Percentiles rank a stretch among this genome's conserved stretches.
phyloP scores from a whole-genome alignment of 495 filamentous ascomycete species.

The Penicillium mononematosum region DNA sequence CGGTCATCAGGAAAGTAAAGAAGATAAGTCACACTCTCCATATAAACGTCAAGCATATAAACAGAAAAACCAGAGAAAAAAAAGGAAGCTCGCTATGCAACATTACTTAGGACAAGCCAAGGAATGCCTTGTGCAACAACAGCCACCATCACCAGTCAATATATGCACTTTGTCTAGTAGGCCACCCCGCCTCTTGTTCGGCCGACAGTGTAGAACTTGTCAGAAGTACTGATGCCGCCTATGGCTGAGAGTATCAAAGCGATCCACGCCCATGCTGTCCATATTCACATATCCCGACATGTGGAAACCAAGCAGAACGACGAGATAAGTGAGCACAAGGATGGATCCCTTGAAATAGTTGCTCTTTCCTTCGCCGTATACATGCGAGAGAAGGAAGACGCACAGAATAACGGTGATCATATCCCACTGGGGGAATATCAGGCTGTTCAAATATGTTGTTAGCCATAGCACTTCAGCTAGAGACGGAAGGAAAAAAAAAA shows the following conservation, averaged over 20 bases:
- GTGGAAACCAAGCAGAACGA: conserved; percentile 90
- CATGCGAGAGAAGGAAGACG: conserved; percentile 94
- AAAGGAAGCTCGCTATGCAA: conserved; percentile 15
- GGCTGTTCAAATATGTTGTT: conserved; percentile 39
- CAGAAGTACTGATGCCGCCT: conserved; percentile 23
- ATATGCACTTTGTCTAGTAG: conserved; percentile 21
- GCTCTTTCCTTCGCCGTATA: conserved; percentile 95
- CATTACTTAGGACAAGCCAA: neutral
- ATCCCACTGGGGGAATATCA: conserved; percentile 99
- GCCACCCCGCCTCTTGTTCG: conserved; percentile 33
- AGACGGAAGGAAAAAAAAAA: neutral
- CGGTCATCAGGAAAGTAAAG: neutral
- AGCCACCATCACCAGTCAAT: neutral
- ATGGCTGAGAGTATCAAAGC: conserved; percentile 70
- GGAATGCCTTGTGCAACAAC: too few relatives aligned
- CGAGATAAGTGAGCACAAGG: conserved; percentile 87
- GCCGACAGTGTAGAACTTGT: conserved; percentile 45
- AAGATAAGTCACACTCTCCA: neutral
- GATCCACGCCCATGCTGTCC: conserved; percentile 57
- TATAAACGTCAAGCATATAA: conserved; percentile 5
- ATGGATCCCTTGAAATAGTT: conserved; percentile 80
- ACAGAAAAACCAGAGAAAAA: neutral
- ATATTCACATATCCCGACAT: conserved; percentile 73
- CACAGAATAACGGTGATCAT: conserved; percentile 97
- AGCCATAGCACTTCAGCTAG: conserved; percentile 5